phyloP scores from a whole-genome alignment of 116 monocot species.

The Trichopus zeylanicus region DNA sequence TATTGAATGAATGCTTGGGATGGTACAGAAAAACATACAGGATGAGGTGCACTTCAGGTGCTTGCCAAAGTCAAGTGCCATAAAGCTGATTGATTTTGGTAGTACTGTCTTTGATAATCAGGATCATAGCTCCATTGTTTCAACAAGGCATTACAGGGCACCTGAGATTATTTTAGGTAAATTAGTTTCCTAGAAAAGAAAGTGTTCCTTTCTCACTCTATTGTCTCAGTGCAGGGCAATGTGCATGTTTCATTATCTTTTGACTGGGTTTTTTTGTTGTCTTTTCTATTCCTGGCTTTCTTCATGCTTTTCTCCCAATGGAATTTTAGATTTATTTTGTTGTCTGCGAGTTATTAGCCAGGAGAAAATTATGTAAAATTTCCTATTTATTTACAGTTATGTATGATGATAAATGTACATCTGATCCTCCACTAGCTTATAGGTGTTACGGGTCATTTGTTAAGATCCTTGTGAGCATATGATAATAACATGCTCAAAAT shows the following conservation, averaged over 20 bases:
- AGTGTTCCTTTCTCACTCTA: conserved; percentile 6
- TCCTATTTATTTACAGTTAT: no score
- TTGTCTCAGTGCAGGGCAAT: conserved; percentile 1
- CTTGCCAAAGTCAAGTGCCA: conserved; percentile 98
- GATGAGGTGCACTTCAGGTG: conserved; percentile 77
- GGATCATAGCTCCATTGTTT: conserved; percentile 87
- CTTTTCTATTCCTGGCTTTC: neutral
- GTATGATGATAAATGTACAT: no score
- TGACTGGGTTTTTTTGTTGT: neutral
- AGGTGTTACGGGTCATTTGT: no score
- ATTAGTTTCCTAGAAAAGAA: conserved; percentile 17
- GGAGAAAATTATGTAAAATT: no score
- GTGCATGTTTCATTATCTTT: neutral
- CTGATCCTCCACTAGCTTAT: no score
- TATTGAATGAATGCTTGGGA: conserved; percentile 56
- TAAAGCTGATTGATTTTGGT: conserved; percentile 99
- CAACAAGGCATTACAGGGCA: conserved; percentile 98
- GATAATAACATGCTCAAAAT: no score
- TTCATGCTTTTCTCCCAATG: neutral
- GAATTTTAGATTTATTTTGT: neutral
- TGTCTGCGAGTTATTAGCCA: no score
- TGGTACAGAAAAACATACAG: conserved; percentile 71
- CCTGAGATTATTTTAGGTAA: conserved; percentile 99
- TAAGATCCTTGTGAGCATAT: no score
- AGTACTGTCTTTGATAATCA: conserved; percentile 90